Evolutionary conservation across 331 rosid genomes (phyloP).

Genomic region (Prunus yedoensis): DNA sequence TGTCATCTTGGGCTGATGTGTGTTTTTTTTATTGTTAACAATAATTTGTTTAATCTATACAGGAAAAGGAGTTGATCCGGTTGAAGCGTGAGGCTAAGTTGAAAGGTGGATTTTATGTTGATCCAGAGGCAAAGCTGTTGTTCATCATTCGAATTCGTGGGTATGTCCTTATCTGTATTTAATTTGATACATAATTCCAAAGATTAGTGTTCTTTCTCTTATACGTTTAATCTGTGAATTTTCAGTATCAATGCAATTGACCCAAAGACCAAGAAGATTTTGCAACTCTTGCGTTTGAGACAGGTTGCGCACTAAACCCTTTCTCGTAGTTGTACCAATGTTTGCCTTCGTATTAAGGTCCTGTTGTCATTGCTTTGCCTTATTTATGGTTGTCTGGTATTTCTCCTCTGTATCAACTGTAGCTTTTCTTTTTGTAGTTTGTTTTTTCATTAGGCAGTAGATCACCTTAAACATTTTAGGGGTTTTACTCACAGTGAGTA

Average conservation of each 20-base stretch:
- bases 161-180: constrained; percentile 36
- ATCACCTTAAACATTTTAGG: too few species aligned
- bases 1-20: background rate
- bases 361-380: background rate
- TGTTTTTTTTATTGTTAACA: background rate
- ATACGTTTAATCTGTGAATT: background rate
- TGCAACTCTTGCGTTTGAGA: constrained; percentile 84
- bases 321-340: background rate
- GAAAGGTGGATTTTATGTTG: constrained; percentile 93
- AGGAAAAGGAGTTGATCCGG: constrained; percentile 67
- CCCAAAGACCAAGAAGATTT: constrained; percentile 71
- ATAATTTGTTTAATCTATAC: background rate
- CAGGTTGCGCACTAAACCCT: constrained; percentile 35
- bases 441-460: background rate
- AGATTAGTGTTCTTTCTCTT: background rate
- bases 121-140: constrained; percentile 83
- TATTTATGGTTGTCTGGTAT: background rate
- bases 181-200: background rate
- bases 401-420: background rate
- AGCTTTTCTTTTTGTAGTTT: too few species aligned
- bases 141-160: constrained; percentile 89
- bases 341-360: background rate
- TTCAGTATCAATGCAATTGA: constrained; percentile 91
- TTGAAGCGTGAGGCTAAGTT: constrained; percentile 88
- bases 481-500: background rate